phyloP scores from a whole-genome alignment of 352 stramenopile species.

The Globisporangium splendens region DNA sequence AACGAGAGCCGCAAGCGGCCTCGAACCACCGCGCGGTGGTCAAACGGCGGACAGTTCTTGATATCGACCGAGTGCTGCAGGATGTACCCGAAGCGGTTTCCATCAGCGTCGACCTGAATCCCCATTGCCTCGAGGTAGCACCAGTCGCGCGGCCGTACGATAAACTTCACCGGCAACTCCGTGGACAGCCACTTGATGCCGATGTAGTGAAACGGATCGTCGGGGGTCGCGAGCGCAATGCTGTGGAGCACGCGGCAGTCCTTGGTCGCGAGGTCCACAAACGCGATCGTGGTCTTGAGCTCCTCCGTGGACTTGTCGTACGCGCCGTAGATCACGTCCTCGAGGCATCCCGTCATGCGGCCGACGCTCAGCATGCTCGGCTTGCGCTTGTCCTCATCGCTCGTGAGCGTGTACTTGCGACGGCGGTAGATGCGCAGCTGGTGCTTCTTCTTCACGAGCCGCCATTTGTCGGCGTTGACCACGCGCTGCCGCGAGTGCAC shows the following conservation, averaged over 20 bases:
- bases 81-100: conserved; percentile 36
- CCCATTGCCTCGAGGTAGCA: conserved; percentile 44
- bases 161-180: conserved; percentile 20
- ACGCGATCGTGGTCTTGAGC: conserved; percentile 34
- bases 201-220: conserved; percentile 45
- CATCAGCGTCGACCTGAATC: conserved; percentile 27
- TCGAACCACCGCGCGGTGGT: conserved; percentile 23
- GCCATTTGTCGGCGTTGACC: conserved; percentile 46
- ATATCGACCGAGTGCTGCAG: conserved; percentile 43
- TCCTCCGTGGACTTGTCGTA: conserved; percentile 41
- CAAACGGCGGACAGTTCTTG: conserved; percentile 36
- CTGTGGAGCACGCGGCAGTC: conserved; percentile 39
- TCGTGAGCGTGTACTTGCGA: conserved; percentile 6
- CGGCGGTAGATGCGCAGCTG: conserved; percentile 39
- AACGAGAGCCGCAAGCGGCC: conserved; percentile 25
- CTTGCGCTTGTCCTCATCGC: conserved; percentile 11
- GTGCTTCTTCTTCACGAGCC: conserved; percentile 32
- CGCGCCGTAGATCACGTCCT: conserved; percentile 26
- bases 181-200: conserved; percentile 51
- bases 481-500: conserved; percentile 19
- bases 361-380: conserved; percentile 21
- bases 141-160: conserved; percentile 27
- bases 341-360: conserved; percentile 38
- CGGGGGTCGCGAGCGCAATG: conserved; percentile 31
- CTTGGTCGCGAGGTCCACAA: conserved; percentile 22